Evolutionary conservation across 169 alveolate species (phyloP).

Genomic region (Cryptosporidium baileyi): DNA sequence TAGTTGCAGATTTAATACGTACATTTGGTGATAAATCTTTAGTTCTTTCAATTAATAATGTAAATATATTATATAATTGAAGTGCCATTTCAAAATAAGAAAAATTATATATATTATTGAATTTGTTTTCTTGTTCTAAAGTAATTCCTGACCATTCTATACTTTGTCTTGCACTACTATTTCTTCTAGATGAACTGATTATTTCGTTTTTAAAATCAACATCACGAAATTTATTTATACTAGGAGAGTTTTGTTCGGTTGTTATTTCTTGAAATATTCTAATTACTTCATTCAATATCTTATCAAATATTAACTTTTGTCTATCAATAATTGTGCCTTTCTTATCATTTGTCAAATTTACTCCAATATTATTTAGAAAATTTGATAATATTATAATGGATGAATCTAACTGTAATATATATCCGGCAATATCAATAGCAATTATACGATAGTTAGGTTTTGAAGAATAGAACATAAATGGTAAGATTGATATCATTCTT

Average conservation of each 20-base stretch:
- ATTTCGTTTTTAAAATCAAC: not conserved
- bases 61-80: constrained; percentile 10
- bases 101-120: not conserved
- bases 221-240: not conserved
- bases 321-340: not conserved
- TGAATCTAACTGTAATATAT: constrained; percentile 36
- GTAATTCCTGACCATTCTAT: constrained; percentile 67
- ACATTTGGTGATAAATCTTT: constrained; percentile 51
- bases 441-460: constrained; percentile 39
- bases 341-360: not conserved
- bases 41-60: constrained; percentile 15
- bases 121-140: not conserved
- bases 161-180: constrained; percentile 68
- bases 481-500: constrained; percentile 48
- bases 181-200: constrained; percentile 6
- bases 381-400: constrained; percentile 4
- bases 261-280: not conserved
- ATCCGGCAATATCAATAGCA: constrained; percentile 32
- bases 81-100: constrained; percentile 56
- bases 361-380: not conserved
- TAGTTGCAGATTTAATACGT: constrained; percentile 19
- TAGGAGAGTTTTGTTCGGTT: not conserved
- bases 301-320: constrained; percentile 2
- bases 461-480: constrained; percentile 41
- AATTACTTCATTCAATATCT: not conserved